A percentile compares a stretch with the other conserved stretches of the same genome.
phyloP scores from a whole-genome alignment of 2,329 filamentous ascomycete species.

The Botrytis aclada region DNA sequence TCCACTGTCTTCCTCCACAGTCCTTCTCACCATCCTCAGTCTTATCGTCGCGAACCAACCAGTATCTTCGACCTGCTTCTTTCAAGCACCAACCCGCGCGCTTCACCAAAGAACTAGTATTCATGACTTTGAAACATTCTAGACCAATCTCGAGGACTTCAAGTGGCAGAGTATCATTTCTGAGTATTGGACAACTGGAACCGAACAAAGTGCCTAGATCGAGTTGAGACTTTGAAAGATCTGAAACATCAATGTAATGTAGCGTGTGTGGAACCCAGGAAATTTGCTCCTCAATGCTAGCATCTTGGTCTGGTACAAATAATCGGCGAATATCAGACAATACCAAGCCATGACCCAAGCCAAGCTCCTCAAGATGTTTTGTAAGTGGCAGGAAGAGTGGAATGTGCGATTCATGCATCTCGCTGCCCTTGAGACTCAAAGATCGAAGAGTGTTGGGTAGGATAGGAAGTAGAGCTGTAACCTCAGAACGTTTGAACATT shows the following conservation, averaged over 20 bases:
- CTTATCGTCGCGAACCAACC: conserved; percentile 56
- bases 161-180: conserved; percentile 60
- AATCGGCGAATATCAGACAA: conserved; percentile 53
- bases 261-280: conserved; percentile 58
- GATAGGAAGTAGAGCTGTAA: conserved; percentile 61
- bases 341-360: conserved; percentile 65
- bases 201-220: conserved; percentile 53
- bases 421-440: conserved; percentile 72
- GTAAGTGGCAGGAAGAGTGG: conserved; percentile 61
- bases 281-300: conserved; percentile 38
- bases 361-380: conserved; percentile 73
- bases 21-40: conserved; percentile 40
- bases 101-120: conserved; percentile 44
- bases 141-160: conserved; percentile 74
- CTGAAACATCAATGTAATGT: conserved; percentile 74
- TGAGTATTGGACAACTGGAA: conserved; percentile 54
- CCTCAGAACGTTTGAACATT: conserved; percentile 62
- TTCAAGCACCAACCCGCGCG: conserved; percentile 65
- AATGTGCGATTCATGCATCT: conserved; percentile 64
- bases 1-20: conserved; percentile 65
- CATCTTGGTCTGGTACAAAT: conserved; percentile 30
- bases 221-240: conserved; percentile 60
- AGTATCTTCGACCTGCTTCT: conserved; percentile 61
- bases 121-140: conserved; percentile 63
- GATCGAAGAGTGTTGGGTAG: conserved; percentile 68